A percentile compares a stretch with the other conserved stretches of the same genome.
Evolutionary conservation across 257 asterid genomes (phyloP).

Genomic region (Primulina huaijiensis): DNA sequence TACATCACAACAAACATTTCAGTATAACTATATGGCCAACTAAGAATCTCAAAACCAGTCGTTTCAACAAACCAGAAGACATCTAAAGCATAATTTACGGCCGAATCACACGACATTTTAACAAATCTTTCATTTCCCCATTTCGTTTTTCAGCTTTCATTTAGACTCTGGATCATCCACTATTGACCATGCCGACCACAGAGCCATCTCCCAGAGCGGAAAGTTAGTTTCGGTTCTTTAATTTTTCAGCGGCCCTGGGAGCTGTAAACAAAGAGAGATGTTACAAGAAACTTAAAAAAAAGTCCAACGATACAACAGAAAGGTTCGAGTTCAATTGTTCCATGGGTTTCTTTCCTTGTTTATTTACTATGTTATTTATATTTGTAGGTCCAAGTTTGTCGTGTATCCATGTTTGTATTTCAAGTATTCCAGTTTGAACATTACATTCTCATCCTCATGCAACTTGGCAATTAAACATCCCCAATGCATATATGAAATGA

Average conservation of each 20-base stretch:
- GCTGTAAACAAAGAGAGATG: constrained; percentile 33
- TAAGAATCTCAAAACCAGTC: constrained; percentile 11
- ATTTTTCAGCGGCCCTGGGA: constrained; percentile 54
- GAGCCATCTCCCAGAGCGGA: constrained; percentile 16
- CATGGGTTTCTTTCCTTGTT: neutral
- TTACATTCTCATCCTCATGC: neutral
- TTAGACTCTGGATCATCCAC: constrained; percentile 11
- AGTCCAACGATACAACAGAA: neutral
- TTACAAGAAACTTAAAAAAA: neutral
- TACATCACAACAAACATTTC: constrained; percentile 11
- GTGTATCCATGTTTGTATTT: too few relatives aligned
- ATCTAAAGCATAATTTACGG: neutral
- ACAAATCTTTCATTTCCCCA: neutral
- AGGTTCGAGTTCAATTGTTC: neutral
- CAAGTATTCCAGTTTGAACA: neutral
- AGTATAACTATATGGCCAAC: neutral
- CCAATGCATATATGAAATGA: neutral
- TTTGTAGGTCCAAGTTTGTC: neutral
- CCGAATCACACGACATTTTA: constrained; percentile 14
- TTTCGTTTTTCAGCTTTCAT: constrained; percentile 1
- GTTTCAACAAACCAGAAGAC: constrained; percentile 6
- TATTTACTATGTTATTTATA: neutral
- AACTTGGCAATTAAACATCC: neutral
- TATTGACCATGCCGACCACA: constrained; percentile 20
- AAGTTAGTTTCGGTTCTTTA: constrained; percentile 37